Percentiles rank a stretch among this genome's conserved stretches.
phyloP scores from a whole-genome alignment of 805 yeast species.

The Wickerhamomyces xylosicus region DNA sequence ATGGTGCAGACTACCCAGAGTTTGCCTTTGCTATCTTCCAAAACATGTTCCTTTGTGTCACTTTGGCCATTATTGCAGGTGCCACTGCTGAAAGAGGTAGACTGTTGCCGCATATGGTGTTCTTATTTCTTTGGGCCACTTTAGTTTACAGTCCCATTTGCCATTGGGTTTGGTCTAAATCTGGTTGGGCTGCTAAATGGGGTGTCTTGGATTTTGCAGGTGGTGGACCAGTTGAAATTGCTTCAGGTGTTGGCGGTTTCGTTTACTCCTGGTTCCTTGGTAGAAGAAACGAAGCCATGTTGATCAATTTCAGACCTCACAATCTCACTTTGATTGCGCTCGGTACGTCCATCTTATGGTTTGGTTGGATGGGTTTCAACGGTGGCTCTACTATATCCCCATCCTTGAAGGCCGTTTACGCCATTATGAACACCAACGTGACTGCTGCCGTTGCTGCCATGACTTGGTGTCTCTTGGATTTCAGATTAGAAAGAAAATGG shows the following conservation, averaged over 20 bases:
- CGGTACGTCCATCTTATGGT: conserved; percentile 82
- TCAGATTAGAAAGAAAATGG: conserved; percentile 81
- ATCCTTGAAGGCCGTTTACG: conserved; percentile 73
- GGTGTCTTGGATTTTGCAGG: conserved; percentile 96
- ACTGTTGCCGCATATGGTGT: conserved; percentile 72
- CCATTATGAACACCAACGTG: conserved; percentile 84
- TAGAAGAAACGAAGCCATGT: conserved; percentile 59
- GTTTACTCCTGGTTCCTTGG: conserved; percentile 78
- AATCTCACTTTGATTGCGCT: conserved; percentile 84
- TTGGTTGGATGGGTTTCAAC: conserved; percentile 95
- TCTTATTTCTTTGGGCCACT: conserved; percentile 83
- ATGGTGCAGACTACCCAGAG: conserved; percentile 55
- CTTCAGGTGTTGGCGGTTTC: conserved; percentile 85
- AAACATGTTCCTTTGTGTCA: conserved; percentile 87
- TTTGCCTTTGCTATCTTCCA: conserved; percentile 80
- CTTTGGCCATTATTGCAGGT: conserved; percentile 85
- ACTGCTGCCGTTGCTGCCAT: conserved; percentile 87
- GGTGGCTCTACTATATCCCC: conserved; percentile 85
- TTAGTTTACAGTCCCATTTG: conserved; percentile 91
- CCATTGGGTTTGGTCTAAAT: conserved; percentile 88
- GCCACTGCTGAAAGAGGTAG: conserved; percentile 92
- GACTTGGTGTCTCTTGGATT: conserved; percentile 88
- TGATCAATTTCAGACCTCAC: conserved; percentile 90
- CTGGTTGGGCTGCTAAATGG: conserved; percentile 91
- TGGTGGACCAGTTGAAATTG: conserved; percentile 93